Evolutionary conservation across 106 monocot species (phyloP).

Genomic region (Chionographis japonica): DNA sequence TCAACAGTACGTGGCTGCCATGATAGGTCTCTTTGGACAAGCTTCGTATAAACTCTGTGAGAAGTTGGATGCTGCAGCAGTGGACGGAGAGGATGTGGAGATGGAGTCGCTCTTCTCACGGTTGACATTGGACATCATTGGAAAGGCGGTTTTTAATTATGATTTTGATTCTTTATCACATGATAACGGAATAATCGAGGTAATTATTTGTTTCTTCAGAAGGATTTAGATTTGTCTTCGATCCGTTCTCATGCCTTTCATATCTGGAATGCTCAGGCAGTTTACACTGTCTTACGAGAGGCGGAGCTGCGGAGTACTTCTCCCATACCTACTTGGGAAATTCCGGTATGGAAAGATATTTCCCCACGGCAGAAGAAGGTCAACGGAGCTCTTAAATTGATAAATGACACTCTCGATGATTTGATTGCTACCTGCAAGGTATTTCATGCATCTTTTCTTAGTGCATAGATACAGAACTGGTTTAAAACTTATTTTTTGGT

Average conservation of each 20-base stretch:
- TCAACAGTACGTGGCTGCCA: slow-evolving; percentile 76
- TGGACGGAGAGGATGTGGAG: slow-evolving; percentile 81
- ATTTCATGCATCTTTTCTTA: not conserved
- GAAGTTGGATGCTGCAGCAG: slow-evolving; percentile 81
- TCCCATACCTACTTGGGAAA: slow-evolving; percentile 93
- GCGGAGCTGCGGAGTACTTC: slow-evolving; percentile 88
- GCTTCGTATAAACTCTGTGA: slow-evolving; percentile 75
- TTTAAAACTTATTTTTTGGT: not conserved
- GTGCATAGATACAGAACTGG: not conserved
- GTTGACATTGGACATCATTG: slow-evolving; percentile 87
- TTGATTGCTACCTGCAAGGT: slow-evolving; percentile 94
- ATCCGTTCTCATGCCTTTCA: not conserved
- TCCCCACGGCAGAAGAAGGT: slow-evolving; percentile 91
- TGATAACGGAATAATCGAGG: slow-evolving; percentile 92
- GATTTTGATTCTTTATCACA: slow-evolving; percentile 91
- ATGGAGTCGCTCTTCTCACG: slow-evolving; percentile 97
- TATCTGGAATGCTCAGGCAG: slow-evolving; percentile 50
- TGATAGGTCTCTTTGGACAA: slow-evolving; percentile 78
- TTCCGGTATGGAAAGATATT: slow-evolving; percentile 97
- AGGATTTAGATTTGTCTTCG: not conserved
- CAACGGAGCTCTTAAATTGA: slow-evolving; percentile 63
- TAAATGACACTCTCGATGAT: slow-evolving; percentile 72
- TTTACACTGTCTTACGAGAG: slow-evolving; percentile 75
- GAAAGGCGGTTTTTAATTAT: slow-evolving; percentile 97
- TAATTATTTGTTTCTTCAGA: slow-evolving; percentile 10